Base-by-base conservation (phyloP, 2,329 filamentous ascomycete species). In the Stenocarpella maydis region DNA sequence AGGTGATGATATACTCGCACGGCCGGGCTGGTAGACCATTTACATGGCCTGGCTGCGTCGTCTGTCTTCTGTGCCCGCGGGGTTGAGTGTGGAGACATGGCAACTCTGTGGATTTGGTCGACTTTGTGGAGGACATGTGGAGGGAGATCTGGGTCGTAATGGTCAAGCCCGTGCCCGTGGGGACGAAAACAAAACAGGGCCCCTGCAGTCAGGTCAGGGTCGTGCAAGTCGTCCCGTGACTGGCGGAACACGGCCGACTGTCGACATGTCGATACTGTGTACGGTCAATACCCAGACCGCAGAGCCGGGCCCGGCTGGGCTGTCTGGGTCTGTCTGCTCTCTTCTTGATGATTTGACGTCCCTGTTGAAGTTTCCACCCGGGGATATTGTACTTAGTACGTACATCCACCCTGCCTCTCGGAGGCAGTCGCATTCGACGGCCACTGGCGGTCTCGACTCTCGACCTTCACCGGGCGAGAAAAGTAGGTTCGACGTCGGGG, bases 161-260 rank as follows among this genome's bases (percentile, higher is more conserved):
- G 5, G 5, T 37, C 6, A 37, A 37, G 6, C 6, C 34, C 34
- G 10, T 37, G 21, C 9, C 45, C 45, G 45, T 47, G 45, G 45
- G 45, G 45, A 47, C 45, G 34, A 10, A 5, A 10, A 37, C 34
- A 37, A 37, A 2, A 37, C 4, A 34, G 9, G n/a, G n/a, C n/a
- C n/a, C n/a, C 31, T 34, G 31, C 31, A 34, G 31, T 28, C 39
- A 31, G 53, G n/a, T 39, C 17, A 21, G 34, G 41, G 53, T 3
- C 34, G 34, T 60, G 39, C 39, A 43, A 14, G 10, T 61, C 41
- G 28, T 47, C 24, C 55, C 24, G 45, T 19, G 2, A 19, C 2
- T 15, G 26, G 14, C 58, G 58, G 58, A 61, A 61, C 58, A 61
- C 47, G 58, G 28, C 58, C 41, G 58, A 61, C 34, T 8, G 9